Evolutionary conservation across 805 yeast species (phyloP).

Genomic region (Saitoella complicata): DNA sequence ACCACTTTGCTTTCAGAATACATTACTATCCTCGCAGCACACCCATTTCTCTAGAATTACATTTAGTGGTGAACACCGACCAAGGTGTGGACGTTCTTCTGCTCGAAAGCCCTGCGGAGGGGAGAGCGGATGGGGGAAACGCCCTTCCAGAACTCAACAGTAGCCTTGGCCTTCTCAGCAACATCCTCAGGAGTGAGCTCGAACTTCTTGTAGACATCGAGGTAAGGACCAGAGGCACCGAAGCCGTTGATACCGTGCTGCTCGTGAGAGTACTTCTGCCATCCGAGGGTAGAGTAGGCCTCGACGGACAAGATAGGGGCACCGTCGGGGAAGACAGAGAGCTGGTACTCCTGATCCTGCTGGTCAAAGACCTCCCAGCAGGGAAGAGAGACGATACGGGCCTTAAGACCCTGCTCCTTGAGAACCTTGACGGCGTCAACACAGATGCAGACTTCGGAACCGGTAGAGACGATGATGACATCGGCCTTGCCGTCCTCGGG

Average conservation of each 20-base stretch:
- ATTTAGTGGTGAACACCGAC: too few relatives aligned
- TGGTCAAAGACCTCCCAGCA: conserved; percentile 79
- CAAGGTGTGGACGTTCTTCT: not conserved
- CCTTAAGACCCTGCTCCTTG: conserved; percentile 45
- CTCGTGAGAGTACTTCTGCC: conserved; percentile 92
- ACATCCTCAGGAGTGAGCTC: conserved; percentile 89
- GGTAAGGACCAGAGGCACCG: conserved; percentile 90
- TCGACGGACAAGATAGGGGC: conserved; percentile 86
- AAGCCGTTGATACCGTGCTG: conserved; percentile 90
- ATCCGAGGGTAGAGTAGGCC: conserved; percentile 79
- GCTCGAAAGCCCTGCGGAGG: conserved; percentile 51
- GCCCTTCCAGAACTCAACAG: conserved; percentile 72
- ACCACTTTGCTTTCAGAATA: too few relatives aligned
- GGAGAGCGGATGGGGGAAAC: conserved; percentile 47
- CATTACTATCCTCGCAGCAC: too few relatives aligned
- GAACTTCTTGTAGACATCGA: conserved; percentile 64
- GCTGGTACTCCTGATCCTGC: conserved; percentile 66
- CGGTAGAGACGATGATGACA: conserved; percentile 70
- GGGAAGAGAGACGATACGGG: conserved; percentile 80
- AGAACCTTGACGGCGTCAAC: conserved; percentile 71
- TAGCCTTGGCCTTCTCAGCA: conserved; percentile 68
- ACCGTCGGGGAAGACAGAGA: conserved; percentile 85
- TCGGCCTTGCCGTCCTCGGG: conserved; percentile 42
- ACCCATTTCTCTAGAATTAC: too few relatives aligned
- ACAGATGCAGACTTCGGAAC: conserved; percentile 80